Evolutionary conservation across 441 rosid genomes (phyloP), one percentile per base, ranked within the genome.

Genomic region (Flueggea neowawraea): DNA sequence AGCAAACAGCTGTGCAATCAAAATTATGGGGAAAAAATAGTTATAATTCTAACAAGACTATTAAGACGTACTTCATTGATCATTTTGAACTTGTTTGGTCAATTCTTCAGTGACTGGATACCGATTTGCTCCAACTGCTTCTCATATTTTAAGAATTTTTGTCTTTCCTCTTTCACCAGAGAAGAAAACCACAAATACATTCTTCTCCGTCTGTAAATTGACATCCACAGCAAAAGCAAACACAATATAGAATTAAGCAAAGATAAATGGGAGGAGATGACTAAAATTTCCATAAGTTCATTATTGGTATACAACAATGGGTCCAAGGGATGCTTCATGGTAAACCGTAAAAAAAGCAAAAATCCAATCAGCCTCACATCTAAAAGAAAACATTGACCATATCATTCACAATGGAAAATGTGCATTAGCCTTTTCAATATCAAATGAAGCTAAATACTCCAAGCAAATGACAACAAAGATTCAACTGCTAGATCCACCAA

Each of bases 121-220:
- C 43, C 93, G 95, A 67, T 87, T 93, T 64, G 98, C 97, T 33
- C 93, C 98, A 85, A 90, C 89, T 64, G 95, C 97, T 68, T 94
- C 97, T 75, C 97, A 87, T 62, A 89, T 90, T 78, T 89, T 90
- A 56, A 87, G 82, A 69, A 90, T 79, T 81, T 94, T 94, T 69
- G 71, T 83, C 80, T 84, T 90, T 28, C 82, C 84, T 72, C 87
- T 89, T 76, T 94, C 98, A 68, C 97, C 96, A 58, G 96, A 90
- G 67, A 73, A 87, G 82, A 89, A 94, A 55, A 89, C 77, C 66
- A 82, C 65, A 72, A 85, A 94, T 43, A 87, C 95, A 69, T 89
- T 94, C 83, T 94, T 94, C 85, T 94, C 95, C 31, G 77, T 70
- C 96, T 90, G 89, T 62, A 73, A n/a, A 78, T 75, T 57, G 52